Evolutionary conservation across 352 stramenopile genomes (phyloP).

Genomic region (Phytophthora vignae): DNA sequence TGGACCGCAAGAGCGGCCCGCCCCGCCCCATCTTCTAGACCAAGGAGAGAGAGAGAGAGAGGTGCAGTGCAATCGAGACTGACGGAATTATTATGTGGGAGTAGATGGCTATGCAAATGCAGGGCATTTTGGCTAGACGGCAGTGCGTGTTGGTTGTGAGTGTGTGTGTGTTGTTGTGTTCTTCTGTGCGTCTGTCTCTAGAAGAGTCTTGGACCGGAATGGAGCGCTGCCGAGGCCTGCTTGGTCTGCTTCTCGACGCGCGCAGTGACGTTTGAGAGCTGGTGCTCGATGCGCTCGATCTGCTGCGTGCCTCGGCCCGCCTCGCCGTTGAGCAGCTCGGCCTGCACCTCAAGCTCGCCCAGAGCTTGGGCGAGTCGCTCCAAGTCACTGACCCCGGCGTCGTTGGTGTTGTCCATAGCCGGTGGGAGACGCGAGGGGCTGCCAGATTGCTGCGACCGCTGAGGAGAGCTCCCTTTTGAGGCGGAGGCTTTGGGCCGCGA

Average conservation of each 20-base stretch:
- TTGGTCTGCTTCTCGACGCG: conserved; percentile 80
- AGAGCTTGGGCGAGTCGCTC: conserved; percentile 67
- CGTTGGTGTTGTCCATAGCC: conserved; percentile 24
- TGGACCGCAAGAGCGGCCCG: conserved; percentile 72
- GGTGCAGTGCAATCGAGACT: background rate
- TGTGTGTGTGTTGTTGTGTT: background rate
- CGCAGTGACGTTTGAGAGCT: conserved; percentile 69
- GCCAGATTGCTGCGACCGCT: conserved; percentile 24
- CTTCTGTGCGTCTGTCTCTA: conserved; percentile 7
- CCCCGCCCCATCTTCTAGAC: conserved; percentile 54
- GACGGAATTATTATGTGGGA: background rate
- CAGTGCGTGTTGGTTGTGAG: background rate
- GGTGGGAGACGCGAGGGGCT: conserved; percentile 24
- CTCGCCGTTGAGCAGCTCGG: conserved; percentile 70
- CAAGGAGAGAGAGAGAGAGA: background rate
- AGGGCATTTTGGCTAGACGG: background rate
- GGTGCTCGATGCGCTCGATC: conserved; percentile 74
- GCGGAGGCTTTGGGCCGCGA: conserved; percentile 29
- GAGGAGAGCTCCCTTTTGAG: conserved; percentile 25
- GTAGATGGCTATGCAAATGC: conserved; percentile 3
- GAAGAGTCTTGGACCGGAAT: conserved; percentile 52
- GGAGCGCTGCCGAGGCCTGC: conserved; percentile 55
- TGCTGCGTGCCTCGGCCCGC: conserved; percentile 75
- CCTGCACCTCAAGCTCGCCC: conserved; percentile 77
- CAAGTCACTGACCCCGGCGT: conserved; percentile 56